These are phyloP conservation scores for Calonectria ilicicola DNA, from an alignment of 2,329 filamentous ascomycete species.

Conservation along the genomic window DNA sequence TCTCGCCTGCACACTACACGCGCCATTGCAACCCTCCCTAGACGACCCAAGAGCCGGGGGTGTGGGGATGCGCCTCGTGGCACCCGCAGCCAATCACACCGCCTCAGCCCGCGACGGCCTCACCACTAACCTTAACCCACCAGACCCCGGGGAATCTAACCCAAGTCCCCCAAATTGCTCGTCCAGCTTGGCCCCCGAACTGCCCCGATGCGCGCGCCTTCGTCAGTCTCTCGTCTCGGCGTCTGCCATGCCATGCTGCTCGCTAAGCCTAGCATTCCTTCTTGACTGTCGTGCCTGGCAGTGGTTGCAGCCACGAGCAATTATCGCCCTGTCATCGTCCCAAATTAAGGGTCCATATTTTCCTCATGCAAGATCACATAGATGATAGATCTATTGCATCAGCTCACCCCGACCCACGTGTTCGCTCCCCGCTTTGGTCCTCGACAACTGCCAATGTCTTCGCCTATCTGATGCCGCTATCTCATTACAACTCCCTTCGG, in stretches of 20 bases:
- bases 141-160: neutral
- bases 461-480: neutral
- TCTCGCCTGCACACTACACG: neutral
- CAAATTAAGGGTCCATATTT: neutral
- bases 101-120: neutral
- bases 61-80: constrained; percentile 11
- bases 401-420: constrained; percentile 20
- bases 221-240: neutral
- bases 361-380: constrained; percentile 20
- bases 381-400: constrained; percentile 13
- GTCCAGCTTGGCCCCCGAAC: neutral
- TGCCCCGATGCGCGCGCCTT: neutral
- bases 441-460: neutral
- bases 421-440: constrained; percentile 16
- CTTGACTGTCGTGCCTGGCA: neutral
- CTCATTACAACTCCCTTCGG: neutral
- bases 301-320: neutral
- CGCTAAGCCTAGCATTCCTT: neutral
- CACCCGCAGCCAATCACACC: constrained; percentile 15
- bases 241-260: neutral
- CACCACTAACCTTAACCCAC: constrained; percentile 1
- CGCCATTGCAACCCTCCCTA: constrained; percentile 14
- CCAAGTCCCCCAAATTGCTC: constrained; percentile 1
- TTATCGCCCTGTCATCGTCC: neutral
- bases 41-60: constrained; percentile 7